Evolutionary conservation across 2,329 filamentous ascomycete species (phyloP).

Genomic region (Penicillium concentricum): DNA sequence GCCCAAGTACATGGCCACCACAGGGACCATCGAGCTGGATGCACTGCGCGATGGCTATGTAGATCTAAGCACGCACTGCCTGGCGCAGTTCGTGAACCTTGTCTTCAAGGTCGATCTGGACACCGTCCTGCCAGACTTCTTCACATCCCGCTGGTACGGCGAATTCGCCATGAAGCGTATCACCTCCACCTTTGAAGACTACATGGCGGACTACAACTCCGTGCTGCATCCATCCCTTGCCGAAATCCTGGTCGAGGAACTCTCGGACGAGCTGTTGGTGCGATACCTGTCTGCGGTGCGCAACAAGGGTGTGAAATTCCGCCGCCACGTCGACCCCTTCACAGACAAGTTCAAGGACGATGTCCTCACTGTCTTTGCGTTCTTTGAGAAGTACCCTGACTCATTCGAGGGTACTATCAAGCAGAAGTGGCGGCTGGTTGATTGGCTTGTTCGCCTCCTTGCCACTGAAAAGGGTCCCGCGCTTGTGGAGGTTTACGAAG

Average conservation of each 20-base stretch:
- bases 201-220: slow-evolving; percentile 79
- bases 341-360: slow-evolving; percentile 93
- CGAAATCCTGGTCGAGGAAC: slow-evolving; percentile 90
- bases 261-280: slow-evolving; percentile 85
- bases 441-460: slow-evolving; percentile 78
- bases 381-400: slow-evolving; percentile 73
- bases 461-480: slow-evolving; percentile 68
- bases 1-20: slow-evolving; percentile 70
- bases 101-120: slow-evolving; percentile 91
- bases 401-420: slow-evolving; percentile 74
- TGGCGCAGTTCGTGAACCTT: slow-evolving; percentile 79
- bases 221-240: slow-evolving; percentile 83
- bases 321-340: slow-evolving; percentile 74
- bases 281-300: slow-evolving; percentile 80
- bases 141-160: slow-evolving; percentile 85
- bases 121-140: slow-evolving; percentile 80
- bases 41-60: slow-evolving; percentile 86
- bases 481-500: slow-evolving; percentile 74
- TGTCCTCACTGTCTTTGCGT: slow-evolving; percentile 83
- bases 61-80: slow-evolving; percentile 90
- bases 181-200: slow-evolving; percentile 92
- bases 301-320: slow-evolving; percentile 89
- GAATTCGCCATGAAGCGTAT: slow-evolving; percentile 89
- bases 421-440: slow-evolving; percentile 87
- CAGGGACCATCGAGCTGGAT: slow-evolving; percentile 70